Base-by-base conservation (phyloP, 805 yeast genomes). In the Candida fluviatilis region DNA sequence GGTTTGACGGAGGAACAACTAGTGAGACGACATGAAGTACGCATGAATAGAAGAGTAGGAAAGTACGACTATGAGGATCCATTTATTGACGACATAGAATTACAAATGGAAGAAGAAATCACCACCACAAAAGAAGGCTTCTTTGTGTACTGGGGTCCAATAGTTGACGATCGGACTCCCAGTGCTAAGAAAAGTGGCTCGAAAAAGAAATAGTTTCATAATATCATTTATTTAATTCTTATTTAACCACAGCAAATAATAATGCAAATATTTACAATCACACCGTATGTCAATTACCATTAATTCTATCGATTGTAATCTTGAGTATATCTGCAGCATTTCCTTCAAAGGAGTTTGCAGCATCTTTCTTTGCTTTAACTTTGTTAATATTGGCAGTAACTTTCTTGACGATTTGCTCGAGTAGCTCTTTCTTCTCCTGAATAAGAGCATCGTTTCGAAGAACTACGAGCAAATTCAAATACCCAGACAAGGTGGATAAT, bases 71-170 rank as follows among this genome's bases (percentile, higher is more conserved):
- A 78, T 35, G 81, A 85, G 43, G 99, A 93, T 60, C 99, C 98
- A 2, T 93, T 93, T 54, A 93, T 93, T 41, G 99, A 93, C 63
- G 99, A 93, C 61, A 76, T 87, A 12, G 99, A 93, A 61, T 66
- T 89, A 49, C 75, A 79, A 40, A 84, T 93, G 84, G 99, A 93
- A 61, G 96, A 90, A 58, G 95, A 85, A 52, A 80, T 95, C 6
- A 90, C 91, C 2, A 80, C 91, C 1, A 89, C 96, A 0, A 84
- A 84, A 47, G 98, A 93, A 54, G 99, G 98, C 1, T 93, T 90
- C 57, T 93, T 91, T 49, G 96, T 93, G 0, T 93, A 81, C 60
- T 86, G 89, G 68, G 99, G 99, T 0, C 95, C 95, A 2, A 65
- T 91, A 42, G 79, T 83, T 19, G 90, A 83, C 37, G 73, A 68